Conservation (phyloP, 2,329 filamentous ascomycete genomes). For the Ophiostoma triangulosporum region DNA sequence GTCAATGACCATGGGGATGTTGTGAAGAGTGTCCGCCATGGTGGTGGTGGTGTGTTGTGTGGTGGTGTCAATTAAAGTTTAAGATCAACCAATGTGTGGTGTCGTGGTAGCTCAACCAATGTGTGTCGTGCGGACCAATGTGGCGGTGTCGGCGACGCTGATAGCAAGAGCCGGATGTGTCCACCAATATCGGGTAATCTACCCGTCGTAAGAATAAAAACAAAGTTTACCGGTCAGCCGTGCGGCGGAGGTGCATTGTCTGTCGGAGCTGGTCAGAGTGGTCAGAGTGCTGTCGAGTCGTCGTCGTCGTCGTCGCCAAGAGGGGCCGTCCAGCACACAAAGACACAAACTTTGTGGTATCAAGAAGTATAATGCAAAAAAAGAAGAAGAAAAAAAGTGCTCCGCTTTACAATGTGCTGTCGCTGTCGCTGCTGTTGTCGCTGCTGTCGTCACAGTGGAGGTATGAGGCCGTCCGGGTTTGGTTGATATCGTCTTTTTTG, state of each 20-base stretch:
- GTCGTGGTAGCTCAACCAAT: too few relatives aligned
- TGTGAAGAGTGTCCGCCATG: slow-evolving; percentile 63
- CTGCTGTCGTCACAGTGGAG: not conserved
- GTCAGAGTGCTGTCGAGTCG: slow-evolving; percentile 1
- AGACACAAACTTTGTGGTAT: not conserved
- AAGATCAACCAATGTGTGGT: too few relatives aligned
- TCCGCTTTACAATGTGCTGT: not conserved
- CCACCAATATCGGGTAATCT: not conserved
- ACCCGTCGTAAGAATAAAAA: not conserved
- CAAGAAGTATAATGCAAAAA: not conserved
- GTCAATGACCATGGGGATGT: slow-evolving; percentile 96
- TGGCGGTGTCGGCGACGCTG: not conserved
- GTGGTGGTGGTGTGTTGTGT: slow-evolving; percentile 6
- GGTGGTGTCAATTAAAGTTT: not conserved
- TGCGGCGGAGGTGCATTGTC: slow-evolving; percentile 11
- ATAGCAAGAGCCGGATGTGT: not conserved
- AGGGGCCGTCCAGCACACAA: not conserved
- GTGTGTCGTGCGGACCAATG: not conserved
- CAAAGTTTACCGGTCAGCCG: slow-evolving; percentile 4
- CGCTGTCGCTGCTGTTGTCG: not conserved
- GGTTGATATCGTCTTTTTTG: not conserved
- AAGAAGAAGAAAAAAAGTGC: not conserved
- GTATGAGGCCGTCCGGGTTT: not conserved
- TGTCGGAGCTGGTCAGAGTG: slow-evolving; percentile 1
- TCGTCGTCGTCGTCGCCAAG: not conserved